Evolutionary conservation across 495 filamentous ascomycete genomes (phyloP).

Genomic region (Rostrohypoxylon terebratum): DNA sequence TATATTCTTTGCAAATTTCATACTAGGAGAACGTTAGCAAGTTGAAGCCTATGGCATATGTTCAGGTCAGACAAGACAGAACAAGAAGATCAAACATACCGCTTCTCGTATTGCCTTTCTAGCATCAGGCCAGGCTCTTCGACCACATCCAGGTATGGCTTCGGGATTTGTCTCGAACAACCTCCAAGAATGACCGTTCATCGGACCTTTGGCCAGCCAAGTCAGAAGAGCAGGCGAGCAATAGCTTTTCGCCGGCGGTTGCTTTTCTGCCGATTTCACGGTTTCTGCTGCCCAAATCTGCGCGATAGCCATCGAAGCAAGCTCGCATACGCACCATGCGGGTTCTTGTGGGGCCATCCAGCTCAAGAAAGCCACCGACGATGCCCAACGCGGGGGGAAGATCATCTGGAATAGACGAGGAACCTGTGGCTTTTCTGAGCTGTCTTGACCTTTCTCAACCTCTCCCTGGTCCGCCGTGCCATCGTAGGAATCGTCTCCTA

Average conservation of each 20-base stretch:
- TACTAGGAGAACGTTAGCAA: conserved; percentile 25
- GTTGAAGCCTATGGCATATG: neutral
- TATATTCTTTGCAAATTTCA: conserved; percentile 26
- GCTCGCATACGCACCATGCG: conserved; percentile 38
- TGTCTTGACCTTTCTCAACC: neutral
- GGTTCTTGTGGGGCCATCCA: conserved; percentile 35
- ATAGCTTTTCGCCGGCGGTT: conserved; percentile 1
- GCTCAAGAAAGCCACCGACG: conserved; percentile 40
- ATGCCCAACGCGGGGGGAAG: conserved; percentile 39
- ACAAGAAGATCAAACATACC: conserved; percentile 23
- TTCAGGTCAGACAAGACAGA: neutral
- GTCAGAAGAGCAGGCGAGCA: conserved; percentile 33
- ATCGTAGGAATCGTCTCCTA: neutral
- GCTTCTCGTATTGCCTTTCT: conserved; percentile 30
- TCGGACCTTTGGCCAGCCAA: conserved; percentile 37
- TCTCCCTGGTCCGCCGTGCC: neutral
- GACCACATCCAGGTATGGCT: conserved; percentile 26
- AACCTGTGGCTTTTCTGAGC: conserved; percentile 18
- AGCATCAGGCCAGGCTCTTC: conserved; percentile 27
- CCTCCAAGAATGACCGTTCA: conserved; percentile 40
- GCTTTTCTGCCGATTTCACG: neutral
- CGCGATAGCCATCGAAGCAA: conserved; percentile 47
- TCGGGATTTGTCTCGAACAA: conserved; percentile 40
- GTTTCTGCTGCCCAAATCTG: conserved; percentile 45
- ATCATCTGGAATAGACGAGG: conserved; percentile 44